Percentiles rank a stretch among this genome's conserved stretches.
phyloP scores from a whole-genome alignment of 305 asterid genomes.

The Fraxinus sp. region DNA sequence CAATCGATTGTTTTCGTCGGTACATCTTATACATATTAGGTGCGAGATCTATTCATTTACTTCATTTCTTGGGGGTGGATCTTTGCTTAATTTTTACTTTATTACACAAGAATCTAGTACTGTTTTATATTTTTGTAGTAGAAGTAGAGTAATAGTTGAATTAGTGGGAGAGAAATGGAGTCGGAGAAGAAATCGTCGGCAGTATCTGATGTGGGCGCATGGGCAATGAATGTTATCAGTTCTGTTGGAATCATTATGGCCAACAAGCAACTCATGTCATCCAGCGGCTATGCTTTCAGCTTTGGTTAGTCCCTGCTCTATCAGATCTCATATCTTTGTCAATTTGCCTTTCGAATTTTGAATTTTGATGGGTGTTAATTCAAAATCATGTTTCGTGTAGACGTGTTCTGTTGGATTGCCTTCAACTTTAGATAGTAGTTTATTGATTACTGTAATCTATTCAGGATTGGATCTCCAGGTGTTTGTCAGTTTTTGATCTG shows the following conservation, averaged over 20 bases:
- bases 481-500: not conserved
- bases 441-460: not conserved
- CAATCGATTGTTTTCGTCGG: not conserved
- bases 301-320: constrained; percentile 57
- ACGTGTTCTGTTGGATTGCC: not conserved
- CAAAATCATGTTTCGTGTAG: not conserved
- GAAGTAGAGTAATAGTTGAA: constrained; percentile 11
- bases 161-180: constrained; percentile 50
- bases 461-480: constrained; percentile 14
- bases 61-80: not conserved
- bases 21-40: not conserved
- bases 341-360: not conserved
- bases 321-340: constrained; percentile 19
- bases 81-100: not conserved
- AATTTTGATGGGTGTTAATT: not conserved
- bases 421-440: not conserved
- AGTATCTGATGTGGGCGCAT: constrained; percentile 87
- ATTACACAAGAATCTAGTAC: not conserved
- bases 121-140: not conserved
- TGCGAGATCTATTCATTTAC: not conserved
- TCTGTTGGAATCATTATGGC: constrained; percentile 96
- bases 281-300: constrained; percentile 65
- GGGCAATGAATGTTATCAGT: constrained; percentile 92
- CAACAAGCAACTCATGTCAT: constrained; percentile 87
- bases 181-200: constrained; percentile 60